phyloP scores from a whole-genome alignment of 1,284 basidiomycete genomes.

The Pyrrhoderma noxium region DNA sequence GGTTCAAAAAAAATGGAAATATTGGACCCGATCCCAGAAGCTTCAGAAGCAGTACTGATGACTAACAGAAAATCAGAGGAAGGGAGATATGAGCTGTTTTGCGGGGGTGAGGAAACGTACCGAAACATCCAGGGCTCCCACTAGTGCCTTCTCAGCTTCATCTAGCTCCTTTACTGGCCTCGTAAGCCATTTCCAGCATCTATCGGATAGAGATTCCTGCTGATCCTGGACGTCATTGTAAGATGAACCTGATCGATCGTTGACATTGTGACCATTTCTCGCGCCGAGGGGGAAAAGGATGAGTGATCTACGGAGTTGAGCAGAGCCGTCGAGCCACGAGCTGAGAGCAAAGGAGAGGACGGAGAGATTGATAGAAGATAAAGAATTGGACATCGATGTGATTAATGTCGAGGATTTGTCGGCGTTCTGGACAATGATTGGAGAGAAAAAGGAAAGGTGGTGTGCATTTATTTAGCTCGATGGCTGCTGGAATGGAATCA shows the following conservation, averaged over 20 bases:
- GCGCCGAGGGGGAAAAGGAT: constrained; percentile 17
- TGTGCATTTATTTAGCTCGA: not conserved
- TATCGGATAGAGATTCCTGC: not conserved
- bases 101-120: constrained; percentile 12
- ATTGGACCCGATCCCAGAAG: constrained; percentile 21
- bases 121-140: constrained; percentile 20
- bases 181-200: constrained; percentile 17
- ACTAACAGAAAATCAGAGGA: constrained; percentile 14
- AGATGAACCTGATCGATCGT: not conserved
- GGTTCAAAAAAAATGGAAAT: constrained; percentile 23
- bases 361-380: constrained; percentile 15
- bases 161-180: constrained; percentile 17
- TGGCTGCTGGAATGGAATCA: not conserved
- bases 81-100: not conserved
- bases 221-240: not conserved
- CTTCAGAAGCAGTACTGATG: constrained; percentile 23
- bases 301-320: constrained; percentile 20
- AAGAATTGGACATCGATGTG: constrained; percentile 5
- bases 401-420: not conserved
- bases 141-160: constrained; percentile 18
- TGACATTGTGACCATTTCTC: constrained; percentile 7
- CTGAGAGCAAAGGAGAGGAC: constrained; percentile 19
- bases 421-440: not conserved
- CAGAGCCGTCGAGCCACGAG: constrained; percentile 24
- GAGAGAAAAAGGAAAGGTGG: not conserved